A percentile compares a stretch with the other conserved stretches of the same genome.
phyloP scores from a whole-genome alignment of 176 grass and related monocot species.

The Pontederia paniculata region DNA sequence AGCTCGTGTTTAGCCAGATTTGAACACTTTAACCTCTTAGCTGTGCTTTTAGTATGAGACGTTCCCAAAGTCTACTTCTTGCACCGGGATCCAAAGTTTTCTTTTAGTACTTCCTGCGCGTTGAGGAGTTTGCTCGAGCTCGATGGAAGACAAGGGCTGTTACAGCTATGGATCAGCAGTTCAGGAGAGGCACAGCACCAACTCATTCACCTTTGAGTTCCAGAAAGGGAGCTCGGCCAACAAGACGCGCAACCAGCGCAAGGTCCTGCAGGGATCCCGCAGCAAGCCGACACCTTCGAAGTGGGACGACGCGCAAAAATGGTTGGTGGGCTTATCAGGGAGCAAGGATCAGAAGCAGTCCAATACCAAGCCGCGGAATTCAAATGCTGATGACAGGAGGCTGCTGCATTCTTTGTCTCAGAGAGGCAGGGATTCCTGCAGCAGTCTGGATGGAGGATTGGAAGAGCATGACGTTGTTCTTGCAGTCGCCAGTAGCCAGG shows the following conservation, averaged over 20 bases:
- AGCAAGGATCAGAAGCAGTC: constrained; percentile 24
- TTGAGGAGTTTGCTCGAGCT: neutral
- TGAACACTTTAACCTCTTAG: too few relatives aligned
- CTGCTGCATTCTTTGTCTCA: constrained; percentile 54
- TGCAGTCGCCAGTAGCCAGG: constrained; percentile 16
- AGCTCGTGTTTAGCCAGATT: too few relatives aligned
- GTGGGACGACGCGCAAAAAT: constrained; percentile 98
- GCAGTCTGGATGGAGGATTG: constrained; percentile 63
- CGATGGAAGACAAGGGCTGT: constrained; percentile 11
- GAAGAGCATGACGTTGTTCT: constrained; percentile 29
- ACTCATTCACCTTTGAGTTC: constrained; percentile 7
- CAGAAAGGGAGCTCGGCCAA: neutral
- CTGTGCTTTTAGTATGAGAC: too few relatives aligned
- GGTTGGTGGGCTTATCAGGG: constrained; percentile 55
- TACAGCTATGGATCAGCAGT: neutral
- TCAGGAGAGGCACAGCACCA: constrained; percentile 1
- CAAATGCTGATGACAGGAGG: constrained; percentile 72
- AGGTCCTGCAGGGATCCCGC: constrained; percentile 27
- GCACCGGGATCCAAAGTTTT: too few relatives aligned
- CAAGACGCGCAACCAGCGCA: constrained; percentile 21
- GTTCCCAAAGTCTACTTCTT: too few relatives aligned
- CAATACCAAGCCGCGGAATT: constrained; percentile 51
- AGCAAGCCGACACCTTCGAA: constrained; percentile 74
- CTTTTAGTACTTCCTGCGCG: too few relatives aligned
- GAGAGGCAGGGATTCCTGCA: constrained; percentile 76